A percentile compares a stretch with the other conserved stretches of the same genome.
phyloP scores from a whole-genome alignment of 768 basidiomycete genomes.

The Lentinula detonsa region DNA sequence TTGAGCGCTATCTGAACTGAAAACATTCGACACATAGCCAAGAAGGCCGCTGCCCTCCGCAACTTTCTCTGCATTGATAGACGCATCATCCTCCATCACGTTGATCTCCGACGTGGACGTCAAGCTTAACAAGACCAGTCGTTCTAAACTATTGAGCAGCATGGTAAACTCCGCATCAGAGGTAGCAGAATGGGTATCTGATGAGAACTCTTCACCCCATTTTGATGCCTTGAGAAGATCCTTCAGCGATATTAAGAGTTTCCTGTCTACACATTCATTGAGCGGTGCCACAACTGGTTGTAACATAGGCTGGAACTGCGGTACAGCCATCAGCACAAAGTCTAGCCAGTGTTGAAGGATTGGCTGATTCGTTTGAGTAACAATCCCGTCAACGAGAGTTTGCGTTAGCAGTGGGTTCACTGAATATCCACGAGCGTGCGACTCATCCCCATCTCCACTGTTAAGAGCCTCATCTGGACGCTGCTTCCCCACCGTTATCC shows the following conservation, averaged over 20 bases:
- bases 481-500: slow-evolving; percentile 11
- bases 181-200: slow-evolving; percentile 41
- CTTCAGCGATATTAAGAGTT: slow-evolving; percentile 49
- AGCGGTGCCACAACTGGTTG: slow-evolving; percentile 66
- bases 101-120: slow-evolving; percentile 46
- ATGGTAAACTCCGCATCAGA: slow-evolving; percentile 83
- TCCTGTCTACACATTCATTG: slow-evolving; percentile 72
- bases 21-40: slow-evolving; percentile 89
- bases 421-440: slow-evolving; percentile 28
- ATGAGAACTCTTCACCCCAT: slow-evolving; percentile 26
- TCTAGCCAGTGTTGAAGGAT: slow-evolving; percentile 95
- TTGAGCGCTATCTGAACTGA: slow-evolving; percentile 62
- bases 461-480: not conserved
- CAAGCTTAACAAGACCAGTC: slow-evolving; percentile 70
- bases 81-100: slow-evolving; percentile 51
- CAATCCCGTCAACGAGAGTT: slow-evolving; percentile 77
- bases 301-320: slow-evolving; percentile 73
- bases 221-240: slow-evolving; percentile 45
- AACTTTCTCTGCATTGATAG: slow-evolving; percentile 42
- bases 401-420: slow-evolving; percentile 72
- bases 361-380: slow-evolving; percentile 60
- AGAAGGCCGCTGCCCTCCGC: slow-evolving; percentile 64
- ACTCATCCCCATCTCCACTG: not conserved
- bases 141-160: slow-evolving; percentile 80
- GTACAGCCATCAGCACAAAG: slow-evolving; percentile 86